These are phyloP conservation scores for Phytophthora aleatoria DNA, from an alignment of 352 stramenopile species.

Conservation along the genomic window DNA sequence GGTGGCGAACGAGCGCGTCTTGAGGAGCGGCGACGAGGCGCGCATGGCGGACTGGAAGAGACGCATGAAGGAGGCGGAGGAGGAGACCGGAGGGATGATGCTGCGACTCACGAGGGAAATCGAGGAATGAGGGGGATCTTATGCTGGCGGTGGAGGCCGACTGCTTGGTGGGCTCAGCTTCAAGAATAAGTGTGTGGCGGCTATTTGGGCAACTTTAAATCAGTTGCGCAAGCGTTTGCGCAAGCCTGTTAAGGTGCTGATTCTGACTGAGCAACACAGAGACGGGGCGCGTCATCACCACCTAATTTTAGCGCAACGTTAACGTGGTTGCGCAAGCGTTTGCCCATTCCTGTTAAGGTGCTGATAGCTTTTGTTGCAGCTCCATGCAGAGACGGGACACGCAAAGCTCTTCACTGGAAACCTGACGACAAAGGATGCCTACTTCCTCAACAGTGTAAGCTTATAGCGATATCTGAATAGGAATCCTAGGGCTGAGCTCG, in stretches of 20 bases:
- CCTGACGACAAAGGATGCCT: no score
- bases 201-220: conserved; percentile 1
- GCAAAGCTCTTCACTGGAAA: no score
- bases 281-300: neutral
- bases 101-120: conserved; percentile 31
- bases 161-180: neutral
- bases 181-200: conserved; percentile 8
- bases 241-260: neutral
- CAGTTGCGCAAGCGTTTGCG: neutral
- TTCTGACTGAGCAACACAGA: neutral
- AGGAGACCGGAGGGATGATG: neutral
- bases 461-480: no score
- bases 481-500: no score
- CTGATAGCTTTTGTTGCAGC: no score
- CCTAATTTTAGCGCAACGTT: neutral
- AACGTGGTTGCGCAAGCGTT: neutral
- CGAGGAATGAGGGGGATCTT: conserved; percentile 32
- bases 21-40: conserved; percentile 46
- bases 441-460: no score
- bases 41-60: conserved; percentile 67
- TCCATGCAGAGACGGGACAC: neutral
- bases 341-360: conserved; percentile 11
- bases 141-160: neutral
- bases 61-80: conserved; percentile 41
- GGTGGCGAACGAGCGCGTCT: conserved; percentile 59